phyloP scores from a whole-genome alignment of 192 early-diverging fungal species.

The Geosiphon pyriformis region DNA sequence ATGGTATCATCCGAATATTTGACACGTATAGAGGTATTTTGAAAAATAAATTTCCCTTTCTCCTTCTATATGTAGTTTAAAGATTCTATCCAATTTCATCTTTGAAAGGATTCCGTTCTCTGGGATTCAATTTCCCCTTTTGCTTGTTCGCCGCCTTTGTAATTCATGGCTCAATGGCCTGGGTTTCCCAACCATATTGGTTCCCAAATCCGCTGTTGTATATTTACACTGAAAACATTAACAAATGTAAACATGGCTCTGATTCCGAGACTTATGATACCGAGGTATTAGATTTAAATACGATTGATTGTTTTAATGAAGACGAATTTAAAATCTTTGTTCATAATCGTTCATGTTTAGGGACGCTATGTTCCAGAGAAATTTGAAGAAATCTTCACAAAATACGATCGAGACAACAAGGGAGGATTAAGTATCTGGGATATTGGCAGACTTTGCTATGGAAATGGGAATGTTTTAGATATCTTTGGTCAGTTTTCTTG shows the following conservation, averaged over 20 bases:
- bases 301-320: background rate
- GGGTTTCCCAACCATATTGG: slow-evolving; percentile 33
- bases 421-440: slow-evolving; percentile 29
- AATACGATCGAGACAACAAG: slow-evolving; percentile 34
- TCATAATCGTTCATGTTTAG: slow-evolving; percentile 10
- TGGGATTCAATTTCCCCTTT: slow-evolving; percentile 45
- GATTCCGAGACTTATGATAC: slow-evolving; percentile 44
- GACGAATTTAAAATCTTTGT: slow-evolving; percentile 8
- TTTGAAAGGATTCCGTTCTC: slow-evolving; percentile 34
- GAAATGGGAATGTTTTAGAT: slow-evolving; percentile 32
- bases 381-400: slow-evolving; percentile 49
- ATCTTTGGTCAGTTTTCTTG: slow-evolving; percentile 28
- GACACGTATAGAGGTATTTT: slow-evolving; percentile 26
- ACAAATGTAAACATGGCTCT: slow-evolving; percentile 48
- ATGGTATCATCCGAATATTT: slow-evolving; percentile 40
- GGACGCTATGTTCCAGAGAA: slow-evolving; percentile 48
- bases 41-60: background rate
- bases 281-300: slow-evolving; percentile 7
- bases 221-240: slow-evolving; percentile 41
- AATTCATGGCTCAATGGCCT: slow-evolving; percentile 40
- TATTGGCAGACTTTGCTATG: slow-evolving; percentile 23
- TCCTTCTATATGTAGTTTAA: background rate
- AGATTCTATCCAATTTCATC: background rate
- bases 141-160: slow-evolving; percentile 30
- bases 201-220: slow-evolving; percentile 44